Percentiles rank a stretch among this genome's conserved stretches.
phyloP scores from a whole-genome alignment of 345 rosid genomes.

The Dovyalis caffra region DNA sequence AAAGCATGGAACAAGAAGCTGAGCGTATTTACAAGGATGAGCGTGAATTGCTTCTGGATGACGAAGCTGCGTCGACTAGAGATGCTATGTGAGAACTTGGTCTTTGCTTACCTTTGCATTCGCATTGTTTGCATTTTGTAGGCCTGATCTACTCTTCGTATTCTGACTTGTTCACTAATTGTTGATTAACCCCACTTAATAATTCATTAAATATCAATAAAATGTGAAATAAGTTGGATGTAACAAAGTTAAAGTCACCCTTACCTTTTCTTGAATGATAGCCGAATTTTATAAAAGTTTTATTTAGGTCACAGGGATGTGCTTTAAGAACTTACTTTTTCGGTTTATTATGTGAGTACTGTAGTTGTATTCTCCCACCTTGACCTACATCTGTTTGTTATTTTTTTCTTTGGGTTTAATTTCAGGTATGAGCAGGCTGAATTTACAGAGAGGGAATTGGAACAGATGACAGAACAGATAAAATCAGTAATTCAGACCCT shows the following conservation, averaged over 20 bases:
- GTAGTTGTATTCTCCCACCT: neutral
- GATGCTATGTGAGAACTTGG: constrained; percentile 83
- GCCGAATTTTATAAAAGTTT: neutral
- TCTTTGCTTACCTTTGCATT: neutral
- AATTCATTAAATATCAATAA: too few relatives aligned
- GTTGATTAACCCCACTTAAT: neutral
- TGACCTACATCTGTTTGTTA: neutral
- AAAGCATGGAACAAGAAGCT: constrained; percentile 90
- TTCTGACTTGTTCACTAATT: too few relatives aligned
- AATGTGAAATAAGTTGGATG: neutral
- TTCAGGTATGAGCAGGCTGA: constrained; percentile 94
- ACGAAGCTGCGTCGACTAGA: constrained; percentile 94
- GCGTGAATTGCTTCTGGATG: constrained; percentile 70
- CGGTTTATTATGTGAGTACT: neutral
- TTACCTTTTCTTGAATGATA: neutral
- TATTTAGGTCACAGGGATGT: neutral
- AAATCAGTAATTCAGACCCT: constrained; percentile 79
- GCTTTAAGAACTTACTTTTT: neutral
- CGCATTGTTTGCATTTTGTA: neutral
- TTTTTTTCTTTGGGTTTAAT: neutral
- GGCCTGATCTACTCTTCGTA: neutral
- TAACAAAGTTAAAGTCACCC: neutral
- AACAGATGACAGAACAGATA: constrained; percentile 89
- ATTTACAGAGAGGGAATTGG: constrained; percentile 83
- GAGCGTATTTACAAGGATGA: constrained; percentile 91